Conservation (phyloP, 306 rosid genomes). For the Dicorynia guianensis region DNA sequence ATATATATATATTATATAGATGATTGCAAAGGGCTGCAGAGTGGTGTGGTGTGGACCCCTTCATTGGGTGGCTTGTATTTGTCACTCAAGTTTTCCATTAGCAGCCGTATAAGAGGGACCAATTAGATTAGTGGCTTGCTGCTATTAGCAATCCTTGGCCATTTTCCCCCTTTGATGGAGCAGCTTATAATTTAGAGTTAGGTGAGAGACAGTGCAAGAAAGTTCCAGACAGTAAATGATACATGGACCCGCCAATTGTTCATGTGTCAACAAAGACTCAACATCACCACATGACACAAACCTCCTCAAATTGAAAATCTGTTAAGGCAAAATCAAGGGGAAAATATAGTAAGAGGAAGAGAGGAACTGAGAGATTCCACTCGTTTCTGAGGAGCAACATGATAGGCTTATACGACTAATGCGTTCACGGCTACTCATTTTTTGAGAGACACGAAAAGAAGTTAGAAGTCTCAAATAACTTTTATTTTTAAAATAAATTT, state of each 20-base stretch:
- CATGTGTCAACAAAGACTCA: background rate
- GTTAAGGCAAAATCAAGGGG: background rate
- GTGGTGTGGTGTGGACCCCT: slow-evolving; percentile 32
- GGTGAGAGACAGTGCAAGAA: slow-evolving; percentile 1
- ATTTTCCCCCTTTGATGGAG: slow-evolving; percentile 30
- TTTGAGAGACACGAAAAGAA: no score
- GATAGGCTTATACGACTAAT: no score
- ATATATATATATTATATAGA: slow-evolving; percentile 28
- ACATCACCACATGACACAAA: background rate
- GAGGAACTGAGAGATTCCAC: background rate
- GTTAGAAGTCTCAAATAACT: no score
- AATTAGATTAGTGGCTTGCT: slow-evolving; percentile 42
- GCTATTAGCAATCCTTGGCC: slow-evolving; percentile 32
- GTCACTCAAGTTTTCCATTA: slow-evolving; percentile 22
- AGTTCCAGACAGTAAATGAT: slow-evolving; percentile 8
- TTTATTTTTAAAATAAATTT: no score
- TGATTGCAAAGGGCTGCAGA: slow-evolving; percentile 45
- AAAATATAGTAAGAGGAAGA: background rate
- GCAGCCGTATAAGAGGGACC: slow-evolving; percentile 26
- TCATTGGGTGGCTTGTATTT: slow-evolving; percentile 41
- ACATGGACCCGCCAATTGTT: slow-evolving; percentile 6
- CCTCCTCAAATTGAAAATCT: background rate
- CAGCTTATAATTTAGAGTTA: slow-evolving; percentile 12
- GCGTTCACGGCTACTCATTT: no score
- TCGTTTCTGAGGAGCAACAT: no score